These are phyloP conservation scores for Phylloporus rhodoxanthus DNA, from an alignment of 768 basidiomycete genomes.

Conservation along the genomic window DNA sequence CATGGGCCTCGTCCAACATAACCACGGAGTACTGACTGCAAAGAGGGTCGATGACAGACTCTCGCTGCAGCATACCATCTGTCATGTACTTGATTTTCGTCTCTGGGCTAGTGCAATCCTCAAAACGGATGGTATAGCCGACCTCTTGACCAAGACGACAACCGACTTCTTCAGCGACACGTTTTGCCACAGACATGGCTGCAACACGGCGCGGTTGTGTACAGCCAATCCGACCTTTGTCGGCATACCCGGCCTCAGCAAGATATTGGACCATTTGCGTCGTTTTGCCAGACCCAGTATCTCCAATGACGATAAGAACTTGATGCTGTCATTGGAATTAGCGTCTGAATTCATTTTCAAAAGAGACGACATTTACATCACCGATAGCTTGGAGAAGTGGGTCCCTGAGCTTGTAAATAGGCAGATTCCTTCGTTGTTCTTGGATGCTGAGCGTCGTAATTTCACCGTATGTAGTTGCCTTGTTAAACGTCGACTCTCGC, in stretches of 20 bases:
- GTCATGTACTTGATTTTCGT: conserved; percentile 99
- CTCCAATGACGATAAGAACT: conserved; percentile 96
- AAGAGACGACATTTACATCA: conserved; percentile 52
- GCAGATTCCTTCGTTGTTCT: conserved; percentile 86
- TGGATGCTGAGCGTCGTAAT: conserved; percentile 86
- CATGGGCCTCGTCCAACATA: conserved; percentile 99
- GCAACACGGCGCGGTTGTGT: conserved; percentile 99
- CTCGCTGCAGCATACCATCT: conserved; percentile 98
- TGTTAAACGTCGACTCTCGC: conserved; percentile 91
- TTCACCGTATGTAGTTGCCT: conserved; percentile 92
- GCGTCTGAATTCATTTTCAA: conserved; percentile 1
- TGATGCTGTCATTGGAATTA: conserved; percentile 46
- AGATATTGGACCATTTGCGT: conserved; percentile 99
- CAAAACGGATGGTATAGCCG: conserved; percentile 98
- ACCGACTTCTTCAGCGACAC: conserved; percentile 97
- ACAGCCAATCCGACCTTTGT: conserved; percentile 87
- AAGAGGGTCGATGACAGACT: conserved; percentile 93
- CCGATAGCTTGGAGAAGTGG: conserved; percentile 84
- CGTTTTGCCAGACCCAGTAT: conserved; percentile 98
- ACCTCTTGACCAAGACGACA: conserved; percentile 97
- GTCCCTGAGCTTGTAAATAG: conserved; percentile 92
- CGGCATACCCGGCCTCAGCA: conserved; percentile 90
- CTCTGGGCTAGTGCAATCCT: conserved; percentile 98
- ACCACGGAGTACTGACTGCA: conserved; percentile 89
- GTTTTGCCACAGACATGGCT: conserved; percentile 98